These are phyloP conservation scores for Rachicladosporium sp. DNA, from an alignment of 2,329 filamentous ascomycete genomes.

Conservation along the genomic window DNA sequence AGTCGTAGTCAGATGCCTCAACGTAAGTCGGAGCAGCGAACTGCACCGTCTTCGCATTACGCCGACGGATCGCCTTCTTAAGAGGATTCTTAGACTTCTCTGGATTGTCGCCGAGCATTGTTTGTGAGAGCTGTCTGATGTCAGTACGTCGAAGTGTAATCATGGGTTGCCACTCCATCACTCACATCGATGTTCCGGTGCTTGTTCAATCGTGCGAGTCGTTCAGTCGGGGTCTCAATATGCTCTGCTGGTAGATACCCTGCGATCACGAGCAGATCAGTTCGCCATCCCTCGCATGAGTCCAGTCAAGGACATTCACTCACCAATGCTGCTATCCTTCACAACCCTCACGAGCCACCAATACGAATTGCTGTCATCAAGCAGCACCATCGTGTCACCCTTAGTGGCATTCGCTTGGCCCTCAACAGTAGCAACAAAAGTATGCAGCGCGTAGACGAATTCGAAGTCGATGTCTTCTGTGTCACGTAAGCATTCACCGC, in stretches of 20 bases:
- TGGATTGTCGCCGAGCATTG: conserved; percentile 58
- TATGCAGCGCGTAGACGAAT: conserved; percentile 96
- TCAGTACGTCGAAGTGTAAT: conserved; percentile 10
- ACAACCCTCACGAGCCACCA: conserved; percentile 98
- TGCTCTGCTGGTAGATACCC: conserved; percentile 95
- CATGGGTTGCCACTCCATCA: conserved; percentile 3
- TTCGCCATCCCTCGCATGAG: too few relatives aligned
- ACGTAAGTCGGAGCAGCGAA: conserved; percentile 79
- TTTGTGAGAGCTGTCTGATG: conserved; percentile 47
- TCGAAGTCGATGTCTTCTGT: conserved; percentile 99
- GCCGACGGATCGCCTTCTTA: conserved; percentile 69
- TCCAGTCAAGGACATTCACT: conserved; percentile 12
- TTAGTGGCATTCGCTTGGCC: conserved; percentile 97
- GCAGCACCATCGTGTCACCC: conserved; percentile 94
- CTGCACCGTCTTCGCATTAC: conserved; percentile 74
- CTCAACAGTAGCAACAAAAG: conserved; percentile 94
- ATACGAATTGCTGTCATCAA: conserved; percentile 98
- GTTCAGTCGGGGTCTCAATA: conserved; percentile 94
- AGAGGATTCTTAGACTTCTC: conserved; percentile 75
- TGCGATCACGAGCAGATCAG: conserved; percentile 24
- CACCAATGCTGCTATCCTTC: conserved; percentile 90
- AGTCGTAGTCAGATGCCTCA: conserved; percentile 77
- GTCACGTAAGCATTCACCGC: conserved; percentile 74
- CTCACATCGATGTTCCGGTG: conserved; percentile 94
- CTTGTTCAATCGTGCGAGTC: conserved; percentile 87